Conservation (phyloP, 129 eudicot species). For the Centrapalus pauciflorus region DNA sequence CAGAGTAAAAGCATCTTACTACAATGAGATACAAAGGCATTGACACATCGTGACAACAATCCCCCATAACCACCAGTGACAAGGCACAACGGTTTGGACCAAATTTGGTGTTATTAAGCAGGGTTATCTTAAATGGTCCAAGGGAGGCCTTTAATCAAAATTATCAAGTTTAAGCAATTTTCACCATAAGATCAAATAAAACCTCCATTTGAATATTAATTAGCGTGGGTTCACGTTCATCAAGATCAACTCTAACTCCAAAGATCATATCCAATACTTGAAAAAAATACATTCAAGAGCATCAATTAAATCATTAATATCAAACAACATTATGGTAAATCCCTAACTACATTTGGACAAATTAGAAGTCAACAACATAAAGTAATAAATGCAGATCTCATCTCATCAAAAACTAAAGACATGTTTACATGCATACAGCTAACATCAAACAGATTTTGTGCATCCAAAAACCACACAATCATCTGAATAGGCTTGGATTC, state of each 20-base stretch:
- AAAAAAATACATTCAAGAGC: not conserved
- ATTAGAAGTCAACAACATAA: too few relatives aligned
- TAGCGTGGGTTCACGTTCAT: too few relatives aligned
- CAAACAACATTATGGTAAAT: not conserved
- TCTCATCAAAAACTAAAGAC: not conserved
- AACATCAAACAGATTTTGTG: too few relatives aligned
- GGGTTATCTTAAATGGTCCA: conserved; percentile 3
- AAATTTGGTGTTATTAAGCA: not conserved
- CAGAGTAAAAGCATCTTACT: not conserved
- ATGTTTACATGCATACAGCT: too few relatives aligned
- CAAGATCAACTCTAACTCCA: not conserved
- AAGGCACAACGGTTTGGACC: not conserved
- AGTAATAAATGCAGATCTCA: not conserved
- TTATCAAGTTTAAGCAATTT: not conserved
- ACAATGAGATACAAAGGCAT: not conserved
- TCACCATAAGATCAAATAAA: not conserved
- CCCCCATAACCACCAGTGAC: not conserved
- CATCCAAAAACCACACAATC: too few relatives aligned
- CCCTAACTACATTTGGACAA: not conserved
- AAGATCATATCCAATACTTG: not conserved
- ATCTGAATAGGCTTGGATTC: too few relatives aligned
- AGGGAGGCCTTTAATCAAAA: not conserved
- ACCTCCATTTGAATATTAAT: too few relatives aligned
- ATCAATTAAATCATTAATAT: not conserved
- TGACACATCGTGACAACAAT: not conserved